Conservation (phyloP, 2,329 filamentous ascomycete species). For the Tolypocladium ovalisporum region DNA sequence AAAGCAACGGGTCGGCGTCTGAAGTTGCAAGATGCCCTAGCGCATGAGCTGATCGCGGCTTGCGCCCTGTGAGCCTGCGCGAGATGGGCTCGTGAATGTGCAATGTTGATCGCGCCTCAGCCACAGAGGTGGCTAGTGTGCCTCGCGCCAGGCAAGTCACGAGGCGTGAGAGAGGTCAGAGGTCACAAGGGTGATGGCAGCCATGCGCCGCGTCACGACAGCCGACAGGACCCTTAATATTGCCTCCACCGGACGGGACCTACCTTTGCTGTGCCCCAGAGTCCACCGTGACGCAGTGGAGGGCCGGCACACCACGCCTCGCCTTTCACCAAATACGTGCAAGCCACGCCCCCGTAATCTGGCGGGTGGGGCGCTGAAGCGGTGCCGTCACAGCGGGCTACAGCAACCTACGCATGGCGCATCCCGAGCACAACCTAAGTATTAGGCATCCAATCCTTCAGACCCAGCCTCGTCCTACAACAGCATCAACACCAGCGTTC, state of each 20-base stretch:
- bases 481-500: not conserved
- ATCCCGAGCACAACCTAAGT: not conserved
- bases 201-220: not conserved
- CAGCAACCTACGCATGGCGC: not conserved
- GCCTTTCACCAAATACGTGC: not conserved
- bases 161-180: not conserved
- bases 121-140: constrained; percentile 1
- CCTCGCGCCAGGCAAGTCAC: not conserved
- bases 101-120: not conserved
- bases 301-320: not conserved
- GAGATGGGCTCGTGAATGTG: not conserved
- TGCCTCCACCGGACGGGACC: too few relatives aligned
- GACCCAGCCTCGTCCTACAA: not conserved
- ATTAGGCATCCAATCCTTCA: not conserved
- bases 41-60: not conserved
- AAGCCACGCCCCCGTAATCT: not conserved
- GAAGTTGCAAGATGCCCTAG: not conserved
- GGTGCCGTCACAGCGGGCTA: not conserved
- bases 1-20: not conserved
- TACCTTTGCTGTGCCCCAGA: not conserved
- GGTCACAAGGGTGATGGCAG: not conserved
- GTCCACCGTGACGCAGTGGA: not conserved
- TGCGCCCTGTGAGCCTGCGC: not conserved
- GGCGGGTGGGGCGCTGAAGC: not conserved
- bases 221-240: not conserved